Evolutionary conservation across 2,329 filamentous ascomycete genomes (phyloP).

Genomic region (Colletotrichum caudatum): DNA sequence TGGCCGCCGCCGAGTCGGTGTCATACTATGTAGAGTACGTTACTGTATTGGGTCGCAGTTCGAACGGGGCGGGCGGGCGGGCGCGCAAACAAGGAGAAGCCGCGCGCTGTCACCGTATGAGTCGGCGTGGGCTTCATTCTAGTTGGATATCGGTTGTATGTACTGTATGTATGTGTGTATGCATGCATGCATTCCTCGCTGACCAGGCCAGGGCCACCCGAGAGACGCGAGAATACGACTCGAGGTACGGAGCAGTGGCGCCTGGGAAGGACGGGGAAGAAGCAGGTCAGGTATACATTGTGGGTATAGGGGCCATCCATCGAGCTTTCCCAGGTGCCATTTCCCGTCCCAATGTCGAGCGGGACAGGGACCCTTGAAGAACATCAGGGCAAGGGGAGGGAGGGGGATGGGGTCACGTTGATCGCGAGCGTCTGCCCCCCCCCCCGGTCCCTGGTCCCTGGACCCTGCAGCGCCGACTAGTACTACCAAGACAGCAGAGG

Average conservation of each 20-base stretch:
- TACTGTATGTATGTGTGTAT: too few species aligned
- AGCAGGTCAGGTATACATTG: too few species aligned
- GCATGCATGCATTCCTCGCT: background rate
- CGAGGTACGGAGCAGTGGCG: too few species aligned
- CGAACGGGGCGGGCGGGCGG: background rate
- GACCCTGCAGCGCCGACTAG: slow-evolving; percentile 30
- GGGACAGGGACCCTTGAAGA: slow-evolving; percentile 22
- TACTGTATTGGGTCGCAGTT: background rate
- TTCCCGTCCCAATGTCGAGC: slow-evolving; percentile 10
- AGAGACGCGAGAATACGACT: slow-evolving; percentile 14
- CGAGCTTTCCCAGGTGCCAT: background rate
- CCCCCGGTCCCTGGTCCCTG: background rate
- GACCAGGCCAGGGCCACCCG: background rate
- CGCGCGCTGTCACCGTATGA: slow-evolving; percentile 8
- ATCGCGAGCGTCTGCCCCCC: slow-evolving; percentile 1
- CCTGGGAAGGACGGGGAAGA: background rate
- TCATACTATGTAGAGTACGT: background rate
- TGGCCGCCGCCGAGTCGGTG: background rate
- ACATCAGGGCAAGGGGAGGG: background rate
- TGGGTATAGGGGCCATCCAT: slow-evolving; percentile 15
- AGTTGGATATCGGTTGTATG: background rate
- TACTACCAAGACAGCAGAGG: slow-evolving; percentile 7
- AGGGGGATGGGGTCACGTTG: background rate
- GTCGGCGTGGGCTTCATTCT: background rate
- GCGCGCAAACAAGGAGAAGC: background rate